phyloP scores from a whole-genome alignment of 441 rosid genomes.

The Rhodomyrtus psidioides region DNA sequence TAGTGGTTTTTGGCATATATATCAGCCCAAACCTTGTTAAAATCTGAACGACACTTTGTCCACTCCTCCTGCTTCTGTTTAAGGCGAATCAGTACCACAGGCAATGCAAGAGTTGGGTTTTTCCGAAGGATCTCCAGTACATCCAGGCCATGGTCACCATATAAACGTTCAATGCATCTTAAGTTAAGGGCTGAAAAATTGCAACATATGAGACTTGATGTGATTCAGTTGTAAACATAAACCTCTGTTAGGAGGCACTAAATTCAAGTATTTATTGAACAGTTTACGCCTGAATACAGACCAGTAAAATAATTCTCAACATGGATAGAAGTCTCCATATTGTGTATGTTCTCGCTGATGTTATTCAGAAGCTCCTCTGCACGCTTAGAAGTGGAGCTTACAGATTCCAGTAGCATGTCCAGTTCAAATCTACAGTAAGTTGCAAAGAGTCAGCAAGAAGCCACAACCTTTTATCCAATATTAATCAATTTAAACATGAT shows the following conservation, averaged over 20 bases:
- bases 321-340: constrained; percentile 46
- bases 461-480: not conserved
- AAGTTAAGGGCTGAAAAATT: constrained; percentile 61
- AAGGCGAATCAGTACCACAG: constrained; percentile 85
- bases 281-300: constrained; percentile 9
- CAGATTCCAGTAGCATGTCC: constrained; percentile 97
- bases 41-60: constrained; percentile 91
- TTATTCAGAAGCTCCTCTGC: constrained; percentile 83
- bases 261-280: not conserved
- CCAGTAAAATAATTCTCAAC: constrained; percentile 88
- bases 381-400: constrained; percentile 66
- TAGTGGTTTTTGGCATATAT: constrained; percentile 92
- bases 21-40: constrained; percentile 98
- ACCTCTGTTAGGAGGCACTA: not conserved
- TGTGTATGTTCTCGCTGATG: constrained; percentile 52
- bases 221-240: not conserved
- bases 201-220: constrained; percentile 1
- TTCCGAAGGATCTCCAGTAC: constrained; percentile 81
- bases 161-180: constrained; percentile 93
- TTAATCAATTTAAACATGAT: not conserved
- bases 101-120: constrained; percentile 84
- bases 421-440: constrained; percentile 79
- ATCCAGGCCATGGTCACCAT: constrained; percentile 98
- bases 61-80: constrained; percentile 99
- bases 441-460: not conserved